Evolutionary conservation across 352 stramenopile species (phyloP).

Genomic region (Globisporangium abappressorium): DNA sequence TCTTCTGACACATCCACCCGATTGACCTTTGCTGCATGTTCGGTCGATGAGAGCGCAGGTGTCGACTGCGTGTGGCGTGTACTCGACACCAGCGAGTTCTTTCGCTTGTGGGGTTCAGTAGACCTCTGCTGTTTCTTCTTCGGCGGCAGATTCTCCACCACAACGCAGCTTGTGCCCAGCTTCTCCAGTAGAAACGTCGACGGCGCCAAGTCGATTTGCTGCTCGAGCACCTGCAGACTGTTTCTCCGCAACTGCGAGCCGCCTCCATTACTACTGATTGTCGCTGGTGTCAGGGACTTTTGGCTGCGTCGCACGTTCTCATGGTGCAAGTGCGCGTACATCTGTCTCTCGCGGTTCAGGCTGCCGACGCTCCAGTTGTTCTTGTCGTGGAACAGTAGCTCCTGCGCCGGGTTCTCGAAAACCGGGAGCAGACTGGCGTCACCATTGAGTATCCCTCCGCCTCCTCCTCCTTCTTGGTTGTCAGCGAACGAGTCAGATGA

Average conservation of each 20-base stretch:
- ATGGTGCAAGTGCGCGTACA: conserved; percentile 70
- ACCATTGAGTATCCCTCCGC: not conserved
- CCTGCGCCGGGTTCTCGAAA: conserved; percentile 37
- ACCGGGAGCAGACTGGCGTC: conserved; percentile 32
- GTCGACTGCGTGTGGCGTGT: conserved; percentile 3
- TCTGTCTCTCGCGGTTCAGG: conserved; percentile 69
- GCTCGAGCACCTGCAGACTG: conserved; percentile 30
- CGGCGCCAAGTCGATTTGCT: conserved; percentile 49
- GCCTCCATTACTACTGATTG: conserved; percentile 12
- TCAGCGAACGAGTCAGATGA: not conserved
- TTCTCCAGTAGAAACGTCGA: conserved; percentile 69
- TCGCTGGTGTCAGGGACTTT: conserved; percentile 31
- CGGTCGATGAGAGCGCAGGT: not conserved
- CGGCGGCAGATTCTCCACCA: conserved; percentile 28
- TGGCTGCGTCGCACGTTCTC: conserved; percentile 61
- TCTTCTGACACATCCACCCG: not conserved
- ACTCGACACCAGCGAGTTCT: conserved; percentile 9
- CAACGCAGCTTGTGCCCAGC: conserved; percentile 57
- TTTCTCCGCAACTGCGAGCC: conserved; percentile 26
- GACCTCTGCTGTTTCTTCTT: conserved; percentile 7
- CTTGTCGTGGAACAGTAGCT: conserved; percentile 68
- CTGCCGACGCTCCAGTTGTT: conserved; percentile 79
- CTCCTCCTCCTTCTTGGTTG: conserved; percentile 6
- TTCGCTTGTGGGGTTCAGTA: conserved; percentile 6
- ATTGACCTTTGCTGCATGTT: not conserved